phyloP scores from a whole-genome alignment of 2,329 filamentous ascomycete genomes.

The Geoglossum cookeanum region DNA sequence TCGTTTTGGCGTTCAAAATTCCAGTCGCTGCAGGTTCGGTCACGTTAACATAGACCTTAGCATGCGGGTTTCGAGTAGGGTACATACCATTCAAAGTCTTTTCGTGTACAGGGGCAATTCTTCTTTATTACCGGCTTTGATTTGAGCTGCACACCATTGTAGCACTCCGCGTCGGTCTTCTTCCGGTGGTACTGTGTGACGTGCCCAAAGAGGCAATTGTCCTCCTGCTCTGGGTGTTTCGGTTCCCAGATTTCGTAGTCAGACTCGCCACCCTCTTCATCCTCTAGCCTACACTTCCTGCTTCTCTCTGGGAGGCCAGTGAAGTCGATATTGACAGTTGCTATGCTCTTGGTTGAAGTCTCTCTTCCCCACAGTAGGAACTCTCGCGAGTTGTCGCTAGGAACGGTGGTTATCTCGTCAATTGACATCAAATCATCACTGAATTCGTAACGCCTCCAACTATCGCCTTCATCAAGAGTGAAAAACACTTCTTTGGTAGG shows the following conservation, averaged over 20 bases:
- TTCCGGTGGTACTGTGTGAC: constrained; percentile 80
- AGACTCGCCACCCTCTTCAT: constrained; percentile 32
- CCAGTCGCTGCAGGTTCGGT: constrained; percentile 46
- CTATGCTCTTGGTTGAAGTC: constrained; percentile 28
- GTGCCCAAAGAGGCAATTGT: constrained; percentile 86
- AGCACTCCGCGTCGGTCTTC: constrained; percentile 59
- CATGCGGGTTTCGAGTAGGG: not conserved
- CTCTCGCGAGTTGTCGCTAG: constrained; percentile 74
- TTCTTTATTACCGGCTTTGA: constrained; percentile 28
- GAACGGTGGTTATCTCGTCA: constrained; percentile 67
- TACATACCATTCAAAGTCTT: constrained; percentile 81
- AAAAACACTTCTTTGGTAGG: constrained; percentile 54
- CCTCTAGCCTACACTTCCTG: constrained; percentile 48
- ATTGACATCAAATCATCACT: constrained; percentile 50
- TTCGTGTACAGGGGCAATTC: constrained; percentile 67
- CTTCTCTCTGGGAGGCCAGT: constrained; percentile 46
- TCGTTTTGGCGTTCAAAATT: constrained; percentile 72
- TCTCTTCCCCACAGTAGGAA: constrained; percentile 74
- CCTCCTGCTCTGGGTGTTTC: constrained; percentile 55
- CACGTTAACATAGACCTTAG: not conserved
- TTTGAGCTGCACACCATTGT: constrained; percentile 50
- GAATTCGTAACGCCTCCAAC: constrained; percentile 63
- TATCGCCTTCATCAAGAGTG: constrained; percentile 60
- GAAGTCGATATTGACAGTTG: constrained; percentile 78
- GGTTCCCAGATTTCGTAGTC: constrained; percentile 85